These are phyloP conservation scores for Trypanosomatidae sp. DNA, from an alignment of 208 protist genomes.

Conservation along the genomic window DNA sequence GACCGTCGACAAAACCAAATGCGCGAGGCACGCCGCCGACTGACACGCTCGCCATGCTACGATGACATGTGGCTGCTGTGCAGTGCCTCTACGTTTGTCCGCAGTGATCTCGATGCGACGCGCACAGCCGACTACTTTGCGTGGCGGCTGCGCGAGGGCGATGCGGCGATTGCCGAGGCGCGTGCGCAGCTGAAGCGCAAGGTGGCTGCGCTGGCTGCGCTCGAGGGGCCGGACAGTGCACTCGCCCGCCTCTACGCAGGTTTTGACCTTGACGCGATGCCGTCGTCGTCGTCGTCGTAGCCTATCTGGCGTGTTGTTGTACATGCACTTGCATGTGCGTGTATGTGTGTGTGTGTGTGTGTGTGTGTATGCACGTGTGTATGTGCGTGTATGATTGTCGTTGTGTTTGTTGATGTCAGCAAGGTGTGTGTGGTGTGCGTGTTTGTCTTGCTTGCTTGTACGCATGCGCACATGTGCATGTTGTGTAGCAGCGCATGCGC, in stretches of 20 bases:
- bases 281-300: not conserved
- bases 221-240: slow-evolving; percentile 66
- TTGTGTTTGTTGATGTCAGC: not conserved
- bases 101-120: slow-evolving; percentile 30
- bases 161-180: slow-evolving; percentile 38
- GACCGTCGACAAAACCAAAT: slow-evolving; percentile 73
- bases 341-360: not conserved
- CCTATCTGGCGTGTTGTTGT: not conserved
- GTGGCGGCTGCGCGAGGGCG: slow-evolving; percentile 33
- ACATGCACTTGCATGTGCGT: not conserved
- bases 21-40: slow-evolving; percentile 39
- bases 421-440: no score
- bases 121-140: slow-evolving; percentile 46
- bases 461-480: no score
- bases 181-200: slow-evolving; percentile 63
- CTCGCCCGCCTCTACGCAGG: slow-evolving; percentile 50
- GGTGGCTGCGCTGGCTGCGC: slow-evolving; percentile 54
- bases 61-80: slow-evolving; percentile 68
- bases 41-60: slow-evolving; percentile 8
- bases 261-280: slow-evolving; percentile 42
- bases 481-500: no score
- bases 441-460: no score
- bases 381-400: not conserved
- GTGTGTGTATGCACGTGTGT: not conserved
- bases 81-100: slow-evolving; percentile 66